Evolutionary conservation across 257 asterid species (phyloP), one percentile per base, ranked within the genome.

Genomic region (Linaria vulgaris): DNA sequence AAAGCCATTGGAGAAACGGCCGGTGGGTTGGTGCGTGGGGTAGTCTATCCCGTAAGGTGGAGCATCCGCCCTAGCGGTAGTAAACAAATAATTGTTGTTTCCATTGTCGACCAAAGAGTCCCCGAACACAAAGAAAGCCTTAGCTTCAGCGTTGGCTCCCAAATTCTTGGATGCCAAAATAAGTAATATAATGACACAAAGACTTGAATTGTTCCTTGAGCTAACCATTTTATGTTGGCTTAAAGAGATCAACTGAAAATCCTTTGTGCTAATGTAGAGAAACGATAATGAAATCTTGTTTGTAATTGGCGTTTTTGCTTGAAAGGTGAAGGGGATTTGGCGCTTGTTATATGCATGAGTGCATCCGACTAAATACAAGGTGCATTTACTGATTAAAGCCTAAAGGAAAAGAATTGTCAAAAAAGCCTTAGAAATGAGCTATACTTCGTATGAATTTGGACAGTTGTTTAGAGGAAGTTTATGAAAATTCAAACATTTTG

Each of bases 1-100:
- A 23, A 74, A 83, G 75, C 96, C 96, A 24, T 87, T 87, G 44
- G 94, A 87, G 60, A 87, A 87, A 34, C 95, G 82, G 50, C 95
- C 95, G 21, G 94, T 84, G 21, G 95, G 90, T 12, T 71, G 82
- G 44, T 79, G 94, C 0, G 85, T 34, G 0, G 95, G 94, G 43
- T 69, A 80, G 71, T 87, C 95, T 23, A 87, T 79, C 41, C 95
- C 95, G 5, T 87, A 84, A 3, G 95, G 96, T 9, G 96, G 96
- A 19, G 82, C 22, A 46, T 87, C 96, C 0, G 96, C 96, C 38
- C 94, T 80, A 3, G 96, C 96, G 0, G 88, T 75, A 23, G 96
- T 88, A 37, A 66, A 78, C 60, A 88, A 60, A 61, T 56, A 88
- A 64, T 88, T 88, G 73, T 88, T 88, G 72, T 88, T 88, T 17